Base-by-base conservation (phyloP, 2,329 filamentous ascomycete species). In the Drechslera avenae region DNA sequence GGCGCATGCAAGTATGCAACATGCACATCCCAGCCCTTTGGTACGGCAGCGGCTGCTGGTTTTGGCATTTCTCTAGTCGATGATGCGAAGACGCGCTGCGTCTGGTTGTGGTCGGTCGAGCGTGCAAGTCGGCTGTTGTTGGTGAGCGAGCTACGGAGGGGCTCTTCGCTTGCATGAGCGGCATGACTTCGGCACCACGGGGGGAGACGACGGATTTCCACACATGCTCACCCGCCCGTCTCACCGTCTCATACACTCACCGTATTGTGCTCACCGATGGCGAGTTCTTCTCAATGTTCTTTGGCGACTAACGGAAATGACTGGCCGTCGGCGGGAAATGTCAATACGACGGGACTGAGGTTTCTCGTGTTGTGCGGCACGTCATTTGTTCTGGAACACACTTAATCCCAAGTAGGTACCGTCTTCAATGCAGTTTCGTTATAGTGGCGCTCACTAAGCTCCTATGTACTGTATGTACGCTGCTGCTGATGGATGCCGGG, bases 1-100 rank as follows among this genome's bases (percentile, higher is more conserved):
- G 69, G 66, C 8, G 60, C 54, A 34, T 52, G 62, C 14, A 74
- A 46, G 46, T 73, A 74, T 3, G 59, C 46, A 6, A 59, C 43
- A 3, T 50, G 57, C 18, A 43, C 43, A 34, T 66, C 68, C 72
- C 72, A 74, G 21, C 59, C 62, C 39, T 69, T 69, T 13, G 71
- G 72, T 13, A 65, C 18, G 3, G 51, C 34, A 3, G 51, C 34
- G n/a, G 37, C 28, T 6, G 37, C 8, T 30, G 33, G 4, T 16
- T 41, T 52, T 5, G 50, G 45, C 50, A 52, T 52, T 7, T 21
- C 33, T 36, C 31, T 14, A 13, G 14, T 37, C 6, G 7, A 19
- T 14, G 5, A 2, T 23, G 16, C 7, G 30, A 16, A 18, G 31
- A 14, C 9, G 4, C 39, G 17, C 30, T 2, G 18, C 19, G 45